Percentiles rank a stretch among this genome's conserved stretches.
These are phyloP conservation scores for Vigna radiata DNA, from an alignment of 306 rosid genomes.

Conservation along the genomic window DNA sequence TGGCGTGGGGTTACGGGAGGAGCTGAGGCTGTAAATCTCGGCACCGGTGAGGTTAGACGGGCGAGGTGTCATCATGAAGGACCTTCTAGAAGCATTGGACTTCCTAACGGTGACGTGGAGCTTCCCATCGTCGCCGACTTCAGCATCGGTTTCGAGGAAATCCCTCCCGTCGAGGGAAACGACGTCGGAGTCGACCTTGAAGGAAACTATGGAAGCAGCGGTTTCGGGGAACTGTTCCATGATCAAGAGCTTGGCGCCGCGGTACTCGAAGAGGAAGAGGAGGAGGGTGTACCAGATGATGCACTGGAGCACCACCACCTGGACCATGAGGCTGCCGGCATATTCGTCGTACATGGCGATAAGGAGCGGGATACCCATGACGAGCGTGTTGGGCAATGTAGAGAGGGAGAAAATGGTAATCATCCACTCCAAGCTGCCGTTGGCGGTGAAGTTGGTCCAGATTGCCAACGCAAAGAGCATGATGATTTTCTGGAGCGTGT, in stretches of 20 bases:
- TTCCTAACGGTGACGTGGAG: conserved; percentile 91
- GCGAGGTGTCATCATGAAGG: conserved; percentile 81
- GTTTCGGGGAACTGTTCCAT: conserved; percentile 99
- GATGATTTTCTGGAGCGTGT: conserved; percentile 89
- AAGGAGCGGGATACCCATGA: conserved; percentile 93
- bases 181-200: conserved; percentile 95
- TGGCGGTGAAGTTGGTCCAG: conserved; percentile 82
- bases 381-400: conserved; percentile 89
- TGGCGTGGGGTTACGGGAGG: conserved; percentile 91
- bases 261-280: conserved; percentile 89
- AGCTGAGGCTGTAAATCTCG: conserved; percentile 91
- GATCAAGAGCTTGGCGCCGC: conserved; percentile 89
- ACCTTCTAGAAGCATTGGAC: conserved; percentile 82
- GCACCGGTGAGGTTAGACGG: conserved; percentile 97
- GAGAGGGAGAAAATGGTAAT: conserved; percentile 95
- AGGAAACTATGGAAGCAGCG: conserved; percentile 93
- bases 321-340: conserved; percentile 84
- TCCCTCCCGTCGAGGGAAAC: conserved; percentile 93
- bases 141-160: conserved; percentile 92
- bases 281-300: conserved; percentile 94
- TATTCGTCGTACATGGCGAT: conserved; percentile 82
- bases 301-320: conserved; percentile 93
- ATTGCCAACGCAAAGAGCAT: conserved; percentile 67
- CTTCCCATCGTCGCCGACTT: conserved; percentile 88
- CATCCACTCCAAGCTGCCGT: conserved; percentile 96